phyloP scores from a whole-genome alignment of 768 basidiomycete species.

The Leccinum variicolor region DNA sequence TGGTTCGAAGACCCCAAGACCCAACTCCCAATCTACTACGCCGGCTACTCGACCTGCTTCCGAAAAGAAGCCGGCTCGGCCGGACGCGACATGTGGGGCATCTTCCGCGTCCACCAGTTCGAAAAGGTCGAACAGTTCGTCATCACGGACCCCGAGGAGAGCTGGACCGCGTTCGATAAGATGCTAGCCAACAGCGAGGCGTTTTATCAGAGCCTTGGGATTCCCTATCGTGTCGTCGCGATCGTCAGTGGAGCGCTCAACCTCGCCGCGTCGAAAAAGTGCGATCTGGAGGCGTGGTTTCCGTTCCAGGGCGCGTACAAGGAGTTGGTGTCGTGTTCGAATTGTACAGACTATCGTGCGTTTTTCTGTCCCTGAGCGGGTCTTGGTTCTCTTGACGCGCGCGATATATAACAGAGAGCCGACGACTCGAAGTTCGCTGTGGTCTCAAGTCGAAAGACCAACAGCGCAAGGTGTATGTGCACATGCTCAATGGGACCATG shows the following conservation, averaged over 20 bases:
- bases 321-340: constrained; percentile 96
- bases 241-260: constrained; percentile 98
- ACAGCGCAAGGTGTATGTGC: constrained; percentile 89
- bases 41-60: constrained; percentile 94
- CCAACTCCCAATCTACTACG: constrained; percentile 90
- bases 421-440: constrained; percentile 89
- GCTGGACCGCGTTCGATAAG: constrained; percentile 88
- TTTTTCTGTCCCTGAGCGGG: constrained; percentile 11
- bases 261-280: constrained; percentile 95
- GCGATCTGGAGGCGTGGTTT: constrained; percentile 99
- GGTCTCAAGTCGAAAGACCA: constrained; percentile 91
- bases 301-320: constrained; percentile 96
- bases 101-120: constrained; percentile 99
- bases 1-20: constrained; percentile 94
- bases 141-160: constrained; percentile 91
- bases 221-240: constrained; percentile 89
- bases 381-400: background rate
- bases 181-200: constrained; percentile 90
- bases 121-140: constrained; percentile 99
- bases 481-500: constrained; percentile 98
- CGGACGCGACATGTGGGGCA: constrained; percentile 98
- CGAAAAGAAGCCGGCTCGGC: constrained; percentile 98
- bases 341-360: constrained; percentile 99
- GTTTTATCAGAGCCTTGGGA: constrained; percentile 92
- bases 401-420: constrained; percentile 59